Conservation (phyloP, 2,329 filamentous ascomycete genomes). For the Clonostachys solani region DNA sequence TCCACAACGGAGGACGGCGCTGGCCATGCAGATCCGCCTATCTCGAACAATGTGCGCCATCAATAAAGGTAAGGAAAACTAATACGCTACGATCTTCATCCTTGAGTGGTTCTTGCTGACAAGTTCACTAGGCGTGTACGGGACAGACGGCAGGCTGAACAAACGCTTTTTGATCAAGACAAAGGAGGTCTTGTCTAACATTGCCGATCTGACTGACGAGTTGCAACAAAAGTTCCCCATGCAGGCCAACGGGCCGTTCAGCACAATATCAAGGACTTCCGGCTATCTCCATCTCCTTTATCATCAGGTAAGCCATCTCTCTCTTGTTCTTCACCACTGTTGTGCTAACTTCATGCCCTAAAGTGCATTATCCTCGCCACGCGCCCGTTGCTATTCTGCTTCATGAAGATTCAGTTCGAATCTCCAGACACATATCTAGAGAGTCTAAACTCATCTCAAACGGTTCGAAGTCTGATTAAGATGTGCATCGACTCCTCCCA, state of each 20-base stretch:
- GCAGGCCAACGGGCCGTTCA: constrained; percentile 14
- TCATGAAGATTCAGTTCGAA: constrained; percentile 21
- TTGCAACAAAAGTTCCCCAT: constrained; percentile 20
- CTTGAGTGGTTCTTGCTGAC: neutral
- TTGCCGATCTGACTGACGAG: constrained; percentile 21
- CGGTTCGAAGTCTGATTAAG: constrained; percentile 22
- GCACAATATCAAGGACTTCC: constrained; percentile 24
- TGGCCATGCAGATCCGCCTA: constrained; percentile 24
- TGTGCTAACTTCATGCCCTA: neutral
- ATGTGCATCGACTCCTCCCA: constrained; percentile 26
- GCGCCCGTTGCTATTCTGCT: constrained; percentile 21
- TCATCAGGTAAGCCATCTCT: constrained; percentile 17
- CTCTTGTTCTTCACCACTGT: too few species aligned
- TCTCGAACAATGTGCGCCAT: constrained; percentile 21
- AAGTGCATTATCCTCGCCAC: constrained; percentile 27
- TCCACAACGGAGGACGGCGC: constrained; percentile 13
- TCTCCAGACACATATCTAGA: constrained; percentile 12
- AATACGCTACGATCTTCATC: too few species aligned
- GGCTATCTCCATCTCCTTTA: constrained; percentile 24
- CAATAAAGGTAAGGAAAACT: neutral
- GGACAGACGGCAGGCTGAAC: constrained; percentile 17
- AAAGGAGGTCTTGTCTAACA: constrained; percentile 17
- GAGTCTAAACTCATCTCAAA: constrained; percentile 29
- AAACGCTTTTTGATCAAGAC: constrained; percentile 22
- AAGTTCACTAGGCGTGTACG: constrained; percentile 16